These are phyloP conservation scores for Colletotrichum liriopes DNA, from an alignment of 2,329 filamentous ascomycete genomes.

Conservation along the genomic window DNA sequence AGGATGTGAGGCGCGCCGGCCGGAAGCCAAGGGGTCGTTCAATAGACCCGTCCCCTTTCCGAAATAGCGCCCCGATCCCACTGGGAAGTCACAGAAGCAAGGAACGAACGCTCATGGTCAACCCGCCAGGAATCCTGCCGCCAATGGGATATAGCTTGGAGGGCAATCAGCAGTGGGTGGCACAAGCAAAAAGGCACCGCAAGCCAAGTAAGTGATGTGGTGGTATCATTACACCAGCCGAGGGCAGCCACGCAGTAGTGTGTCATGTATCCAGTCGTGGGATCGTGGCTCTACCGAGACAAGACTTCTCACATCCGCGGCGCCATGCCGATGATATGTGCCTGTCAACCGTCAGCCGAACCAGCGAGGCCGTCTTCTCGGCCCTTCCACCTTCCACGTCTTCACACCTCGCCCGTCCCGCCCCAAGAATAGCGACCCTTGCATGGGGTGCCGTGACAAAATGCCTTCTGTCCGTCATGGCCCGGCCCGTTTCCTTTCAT, in stretches of 20 bases:
- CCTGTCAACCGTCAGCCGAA: slow-evolving; percentile 16
- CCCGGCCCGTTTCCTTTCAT: slow-evolving; percentile 28
- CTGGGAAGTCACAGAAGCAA: neutral
- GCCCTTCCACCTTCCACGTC: slow-evolving; percentile 35
- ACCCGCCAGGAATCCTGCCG: neutral
- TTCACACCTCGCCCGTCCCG: slow-evolving; percentile 12
- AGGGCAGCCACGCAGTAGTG: neutral
- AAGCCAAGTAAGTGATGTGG: neutral
- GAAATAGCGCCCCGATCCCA: slow-evolving; percentile 14
- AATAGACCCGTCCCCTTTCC: neutral
- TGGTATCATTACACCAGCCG: neutral
- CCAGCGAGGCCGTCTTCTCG: slow-evolving; percentile 32
- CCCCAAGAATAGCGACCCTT: slow-evolving; percentile 1
- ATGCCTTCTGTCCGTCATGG: slow-evolving; percentile 4
- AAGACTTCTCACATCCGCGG: slow-evolving; percentile 12
- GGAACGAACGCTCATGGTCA: neutral
- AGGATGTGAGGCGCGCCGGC: slow-evolving; percentile 11
- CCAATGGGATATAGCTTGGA: neutral
- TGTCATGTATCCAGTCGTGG: neutral
- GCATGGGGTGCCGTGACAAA: slow-evolving; percentile 17
- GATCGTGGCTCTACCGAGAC: slow-evolving; percentile 7
- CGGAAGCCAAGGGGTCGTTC: slow-evolving; percentile 2
- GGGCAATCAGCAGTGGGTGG: neutral
- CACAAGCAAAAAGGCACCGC: neutral
- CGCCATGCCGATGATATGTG: slow-evolving; percentile 22